Base-by-base conservation (phyloP, 129 eudicot species). In the Rutidosis leptorrhynchoides region DNA sequence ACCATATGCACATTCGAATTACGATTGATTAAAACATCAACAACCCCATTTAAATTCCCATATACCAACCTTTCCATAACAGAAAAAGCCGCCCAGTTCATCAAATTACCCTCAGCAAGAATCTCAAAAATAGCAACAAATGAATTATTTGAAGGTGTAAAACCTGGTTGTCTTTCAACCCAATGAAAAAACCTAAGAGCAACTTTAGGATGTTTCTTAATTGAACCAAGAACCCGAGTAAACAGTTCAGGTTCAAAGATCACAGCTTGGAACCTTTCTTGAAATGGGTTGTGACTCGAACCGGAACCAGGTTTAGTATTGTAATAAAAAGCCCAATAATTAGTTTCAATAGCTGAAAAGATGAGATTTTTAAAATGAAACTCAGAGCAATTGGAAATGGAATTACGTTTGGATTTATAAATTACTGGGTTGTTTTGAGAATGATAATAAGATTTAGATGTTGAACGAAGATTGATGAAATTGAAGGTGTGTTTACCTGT, bases 181-280 rank as follows among this genome's bases (percentile, higher is more conserved):
- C 90, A 87, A 49, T 81, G 68, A 57, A 79, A 87, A 35, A 87
- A 77, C 65, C 78, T 53, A 33, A 87, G 46, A 23, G 86, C 95
- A 49, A 77, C 30, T 26, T 69, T 56, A 3, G 95, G 90, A 12
- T 77, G 73, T 26, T 66, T 59, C 14, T 52, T 73, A 27, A 87
- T 69, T 15, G 84, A 76, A 68, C 63, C 40, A 48, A 87, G 81
- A 51, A 81, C 87, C 67, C 74, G 73, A 30, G 79, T 22, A 6
- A 87, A 71, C 68, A 83, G 74, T 53, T 79, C 78, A 56, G 87
- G 72, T 23, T 87, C 83, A 37, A 43, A 28, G 37, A 86, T 43
- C 62, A 86, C 70, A 28, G 54, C 70, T 42, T 67, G 57, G 1
- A 76, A 68, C 22, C 64, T 62, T 5, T 30, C 58, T 20, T 62